phyloP scores from a whole-genome alignment of 306 rosid species.

The Dalbergia cultrata region DNA sequence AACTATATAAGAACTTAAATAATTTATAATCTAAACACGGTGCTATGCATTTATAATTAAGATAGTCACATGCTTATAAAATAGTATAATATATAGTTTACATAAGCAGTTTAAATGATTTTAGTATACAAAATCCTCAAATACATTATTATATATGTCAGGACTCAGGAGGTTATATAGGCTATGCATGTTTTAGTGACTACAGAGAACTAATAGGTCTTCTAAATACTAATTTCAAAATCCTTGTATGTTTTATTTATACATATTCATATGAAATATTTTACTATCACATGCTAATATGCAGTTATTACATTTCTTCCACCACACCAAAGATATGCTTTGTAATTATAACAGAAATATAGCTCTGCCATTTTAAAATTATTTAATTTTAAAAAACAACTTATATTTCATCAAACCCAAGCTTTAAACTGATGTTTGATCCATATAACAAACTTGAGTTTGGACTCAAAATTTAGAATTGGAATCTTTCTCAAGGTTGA shows the following conservation, averaged over 20 bases:
- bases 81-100: background rate
- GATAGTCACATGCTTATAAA: conserved; percentile 16
- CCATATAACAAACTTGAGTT: background rate
- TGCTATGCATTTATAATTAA: background rate
- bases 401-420: conserved; percentile 2
- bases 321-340: background rate
- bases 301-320: background rate
- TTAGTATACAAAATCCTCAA: background rate
- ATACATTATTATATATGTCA: background rate
- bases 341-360: background rate
- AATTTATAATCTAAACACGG: conserved; percentile 5
- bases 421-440: background rate
- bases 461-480: background rate
- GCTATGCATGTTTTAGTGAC: background rate
- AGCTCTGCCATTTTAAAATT: background rate
- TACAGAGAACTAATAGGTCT: background rate
- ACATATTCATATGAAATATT: no score
- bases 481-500: background rate
- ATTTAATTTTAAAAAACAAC: background rate
- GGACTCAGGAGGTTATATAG: background rate
- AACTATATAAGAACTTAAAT: conserved; percentile 8
- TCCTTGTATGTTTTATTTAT: no score
- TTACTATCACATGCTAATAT: no score
- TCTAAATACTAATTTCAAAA: no score
- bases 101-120: conserved; percentile 7